Percentiles rank a stretch among this genome's conserved stretches.
These are phyloP conservation scores for Cladophialophora yegresii DNA, from an alignment of 2,329 filamentous ascomycete species.

Conservation along the genomic window DNA sequence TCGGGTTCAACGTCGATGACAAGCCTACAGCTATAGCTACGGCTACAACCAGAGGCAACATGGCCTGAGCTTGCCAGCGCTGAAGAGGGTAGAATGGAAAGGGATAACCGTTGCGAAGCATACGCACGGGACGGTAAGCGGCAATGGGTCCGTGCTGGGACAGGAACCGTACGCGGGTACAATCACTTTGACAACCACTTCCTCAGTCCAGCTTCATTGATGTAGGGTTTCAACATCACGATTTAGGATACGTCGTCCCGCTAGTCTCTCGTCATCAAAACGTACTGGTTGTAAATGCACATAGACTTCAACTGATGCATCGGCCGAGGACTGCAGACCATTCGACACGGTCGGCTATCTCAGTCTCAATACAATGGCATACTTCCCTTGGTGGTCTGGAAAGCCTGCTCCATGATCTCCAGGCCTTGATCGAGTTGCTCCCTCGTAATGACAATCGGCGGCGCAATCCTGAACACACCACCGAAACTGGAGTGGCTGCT, in stretches of 20 bases:
- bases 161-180: background rate
- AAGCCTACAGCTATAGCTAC: background rate
- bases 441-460: constrained; percentile 60
- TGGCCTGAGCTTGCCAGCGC: background rate
- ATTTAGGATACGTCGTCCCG: background rate
- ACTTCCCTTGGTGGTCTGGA: constrained; percentile 39
- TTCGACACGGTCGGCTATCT: too few relatives aligned
- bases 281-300: background rate
- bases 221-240: background rate
- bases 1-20: too few relatives aligned
- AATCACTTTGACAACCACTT: background rate
- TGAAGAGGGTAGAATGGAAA: background rate
- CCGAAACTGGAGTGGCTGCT: constrained; percentile 58
- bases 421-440: constrained; percentile 56
- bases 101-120: background rate
- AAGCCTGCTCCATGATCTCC: constrained; percentile 59
- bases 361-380: constrained; percentile 29
- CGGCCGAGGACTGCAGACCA: background rate
- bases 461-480: constrained; percentile 61
- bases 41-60: background rate
- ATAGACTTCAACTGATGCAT: background rate
- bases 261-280: background rate
- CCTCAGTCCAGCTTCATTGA: background rate
- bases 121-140: too few relatives aligned
- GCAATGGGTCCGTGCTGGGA: background rate